Evolutionary conservation across 2,329 filamentous ascomycete genomes (phyloP).

Genomic region (Fusarium zealandicum): DNA sequence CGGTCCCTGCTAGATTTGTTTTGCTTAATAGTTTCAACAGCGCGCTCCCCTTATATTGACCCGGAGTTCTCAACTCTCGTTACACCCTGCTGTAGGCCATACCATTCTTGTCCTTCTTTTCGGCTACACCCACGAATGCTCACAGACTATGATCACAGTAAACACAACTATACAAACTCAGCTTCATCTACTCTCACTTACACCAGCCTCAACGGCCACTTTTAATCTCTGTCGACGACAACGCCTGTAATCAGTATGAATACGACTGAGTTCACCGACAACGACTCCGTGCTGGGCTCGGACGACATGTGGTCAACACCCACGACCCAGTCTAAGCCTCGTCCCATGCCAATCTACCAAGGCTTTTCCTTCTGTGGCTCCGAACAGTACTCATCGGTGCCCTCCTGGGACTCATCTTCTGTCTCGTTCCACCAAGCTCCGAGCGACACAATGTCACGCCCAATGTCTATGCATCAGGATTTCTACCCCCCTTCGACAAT

Average conservation of each 20-base stretch:
- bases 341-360: conserved; percentile 67
- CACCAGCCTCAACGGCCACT: conserved; percentile 56
- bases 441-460: conserved; percentile 60
- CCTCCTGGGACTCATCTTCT: conserved; percentile 65
- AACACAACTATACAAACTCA: conserved; percentile 52
- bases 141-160: conserved; percentile 36
- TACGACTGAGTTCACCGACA: conserved; percentile 58
- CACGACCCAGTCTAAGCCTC: conserved; percentile 58
- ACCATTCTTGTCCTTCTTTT: conserved; percentile 37
- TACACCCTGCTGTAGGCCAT: conserved; percentile 61
- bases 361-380: conserved; percentile 66
- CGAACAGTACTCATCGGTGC: conserved; percentile 60
- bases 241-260: conserved; percentile 55
- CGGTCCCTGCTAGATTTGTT: conserved; percentile 38
- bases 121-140: conserved; percentile 35
- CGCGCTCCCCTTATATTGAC: conserved; percentile 29
- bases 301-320: conserved; percentile 64
- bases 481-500: conserved; percentile 60
- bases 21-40: conserved; percentile 38
- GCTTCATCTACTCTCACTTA: conserved; percentile 56
- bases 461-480: conserved; percentile 65
- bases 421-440: conserved; percentile 60
- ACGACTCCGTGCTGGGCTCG: conserved; percentile 55
- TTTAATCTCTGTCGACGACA: conserved; percentile 54
- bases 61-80: conserved; percentile 56